Conservation (phyloP, 306 rosid genomes). For the Trichosanthes truncata region DNA sequence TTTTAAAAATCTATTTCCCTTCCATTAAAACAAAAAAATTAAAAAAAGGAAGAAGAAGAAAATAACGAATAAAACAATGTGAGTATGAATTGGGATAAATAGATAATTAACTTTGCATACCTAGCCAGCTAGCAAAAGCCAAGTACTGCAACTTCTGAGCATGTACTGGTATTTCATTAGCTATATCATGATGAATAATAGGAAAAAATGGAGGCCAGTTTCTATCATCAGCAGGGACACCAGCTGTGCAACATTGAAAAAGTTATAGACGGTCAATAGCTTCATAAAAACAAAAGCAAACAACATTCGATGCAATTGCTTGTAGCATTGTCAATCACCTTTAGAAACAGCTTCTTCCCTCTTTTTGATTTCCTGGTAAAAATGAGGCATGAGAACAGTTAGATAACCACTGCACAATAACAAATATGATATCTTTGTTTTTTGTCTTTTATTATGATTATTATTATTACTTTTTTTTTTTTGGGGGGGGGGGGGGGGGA, state of each 20-base stretch:
- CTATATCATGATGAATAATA: constrained; percentile 93
- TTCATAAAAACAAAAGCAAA: not conserved
- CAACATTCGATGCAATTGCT: not conserved
- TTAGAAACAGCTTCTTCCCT: constrained; percentile 79
- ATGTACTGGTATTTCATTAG: constrained; percentile 90
- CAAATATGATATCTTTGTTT: not conserved
- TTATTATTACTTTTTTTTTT: too few relatives aligned
- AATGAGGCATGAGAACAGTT: constrained; percentile 14
- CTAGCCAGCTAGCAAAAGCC: constrained; percentile 99
- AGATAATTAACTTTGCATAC: constrained; percentile 31
- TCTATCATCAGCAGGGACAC: constrained; percentile 63
- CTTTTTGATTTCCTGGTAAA: constrained; percentile 63
- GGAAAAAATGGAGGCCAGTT: constrained; percentile 98
- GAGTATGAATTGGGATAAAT: constrained; percentile 14
- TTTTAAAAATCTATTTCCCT: not conserved
- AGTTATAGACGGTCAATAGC: not conserved
- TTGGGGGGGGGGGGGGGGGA: not conserved
- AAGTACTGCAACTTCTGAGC: constrained; percentile 91
- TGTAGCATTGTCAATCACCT: constrained; percentile 28
- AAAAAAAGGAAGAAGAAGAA: not conserved
- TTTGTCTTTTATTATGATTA: too few relatives aligned
- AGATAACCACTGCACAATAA: constrained; percentile 17
- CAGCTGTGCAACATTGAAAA: constrained; percentile 37
- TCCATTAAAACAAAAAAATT: not conserved
- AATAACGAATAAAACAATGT: not conserved